Conservation (phyloP, 192 early-diverging fungal species). For the Backusella psychrophila region DNA sequence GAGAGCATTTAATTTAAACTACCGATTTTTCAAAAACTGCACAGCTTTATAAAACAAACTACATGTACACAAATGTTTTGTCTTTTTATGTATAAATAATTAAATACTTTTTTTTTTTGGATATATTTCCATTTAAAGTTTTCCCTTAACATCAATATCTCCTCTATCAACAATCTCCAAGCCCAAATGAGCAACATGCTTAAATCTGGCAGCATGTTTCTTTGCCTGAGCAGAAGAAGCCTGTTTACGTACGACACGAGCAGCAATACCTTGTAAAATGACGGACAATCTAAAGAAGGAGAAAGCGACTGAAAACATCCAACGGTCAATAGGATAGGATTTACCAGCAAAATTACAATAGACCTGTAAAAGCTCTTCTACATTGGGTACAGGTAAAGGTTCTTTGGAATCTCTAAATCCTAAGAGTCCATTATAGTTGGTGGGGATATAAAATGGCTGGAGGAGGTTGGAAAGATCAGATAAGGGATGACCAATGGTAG, state of each 20-base stretch:
- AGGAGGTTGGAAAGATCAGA: slow-evolving; percentile 89
- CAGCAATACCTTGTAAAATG: slow-evolving; percentile 88
- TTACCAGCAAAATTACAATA: slow-evolving; percentile 67
- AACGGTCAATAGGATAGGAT: slow-evolving; percentile 73
- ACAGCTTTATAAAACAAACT: not conserved
- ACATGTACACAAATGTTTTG: not conserved
- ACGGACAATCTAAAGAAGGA: slow-evolving; percentile 85
- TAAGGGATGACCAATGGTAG: slow-evolving; percentile 89
- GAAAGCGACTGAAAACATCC: slow-evolving; percentile 84
- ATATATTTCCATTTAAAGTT: not conserved
- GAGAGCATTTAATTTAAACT: not conserved
- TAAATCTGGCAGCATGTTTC: slow-evolving; percentile 43
- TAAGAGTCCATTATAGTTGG: not conserved
- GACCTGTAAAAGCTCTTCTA: slow-evolving; percentile 61
- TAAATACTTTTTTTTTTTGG: not conserved
- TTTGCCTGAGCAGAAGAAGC: slow-evolving; percentile 70
- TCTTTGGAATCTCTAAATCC: slow-evolving; percentile 46
- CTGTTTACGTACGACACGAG: slow-evolving; percentile 82
- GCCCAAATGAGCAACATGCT: slow-evolving; percentile 47
- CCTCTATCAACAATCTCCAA: slow-evolving; percentile 61
- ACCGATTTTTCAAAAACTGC: not conserved
- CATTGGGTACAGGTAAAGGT: slow-evolving; percentile 59
- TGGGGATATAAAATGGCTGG: slow-evolving; percentile 65
- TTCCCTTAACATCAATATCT: slow-evolving; percentile 21
- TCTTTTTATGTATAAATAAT: not conserved